Evolutionary conservation across 2,329 filamentous ascomycete species (phyloP).

Genomic region (Passalora sequoiae): DNA sequence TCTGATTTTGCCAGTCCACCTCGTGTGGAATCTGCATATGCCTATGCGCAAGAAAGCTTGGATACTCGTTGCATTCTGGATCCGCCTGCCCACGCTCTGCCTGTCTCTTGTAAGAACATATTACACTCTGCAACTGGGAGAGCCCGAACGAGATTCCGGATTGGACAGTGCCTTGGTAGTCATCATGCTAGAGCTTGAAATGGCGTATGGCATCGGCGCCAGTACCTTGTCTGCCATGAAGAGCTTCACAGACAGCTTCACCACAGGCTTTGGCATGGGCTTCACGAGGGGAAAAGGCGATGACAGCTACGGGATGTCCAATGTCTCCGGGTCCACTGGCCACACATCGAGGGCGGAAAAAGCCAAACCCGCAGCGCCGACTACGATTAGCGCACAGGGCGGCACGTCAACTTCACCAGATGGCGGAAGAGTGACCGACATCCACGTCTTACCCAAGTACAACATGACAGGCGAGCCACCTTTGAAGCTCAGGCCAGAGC

Average conservation of each 20-base stretch:
- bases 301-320: conserved; percentile 27
- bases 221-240: conserved; percentile 41
- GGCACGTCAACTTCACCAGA: not conserved
- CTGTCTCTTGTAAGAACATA: conserved; percentile 35
- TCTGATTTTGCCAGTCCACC: conserved; percentile 31
- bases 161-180: conserved; percentile 32
- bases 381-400: conserved; percentile 5
- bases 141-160: conserved; percentile 28
- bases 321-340: conserved; percentile 20
- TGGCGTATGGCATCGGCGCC: conserved; percentile 40
- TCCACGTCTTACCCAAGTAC: not conserved
- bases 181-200: conserved; percentile 37
- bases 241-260: conserved; percentile 40
- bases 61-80: conserved; percentile 37
- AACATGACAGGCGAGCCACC: conserved; percentile 2
- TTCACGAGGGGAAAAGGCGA: conserved; percentile 29
- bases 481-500: conserved; percentile 21
- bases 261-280: conserved; percentile 36
- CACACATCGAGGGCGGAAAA: conserved; percentile 19
- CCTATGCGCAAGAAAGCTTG: conserved; percentile 30
- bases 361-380: conserved; percentile 6
- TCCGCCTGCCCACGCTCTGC: conserved; percentile 27
- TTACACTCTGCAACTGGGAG: conserved; percentile 29
- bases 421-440: conserved; percentile 3
- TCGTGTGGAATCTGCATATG: conserved; percentile 39